Conservation (phyloP, 1,284 basidiomycete genomes). For the Grifola frondosa region DNA sequence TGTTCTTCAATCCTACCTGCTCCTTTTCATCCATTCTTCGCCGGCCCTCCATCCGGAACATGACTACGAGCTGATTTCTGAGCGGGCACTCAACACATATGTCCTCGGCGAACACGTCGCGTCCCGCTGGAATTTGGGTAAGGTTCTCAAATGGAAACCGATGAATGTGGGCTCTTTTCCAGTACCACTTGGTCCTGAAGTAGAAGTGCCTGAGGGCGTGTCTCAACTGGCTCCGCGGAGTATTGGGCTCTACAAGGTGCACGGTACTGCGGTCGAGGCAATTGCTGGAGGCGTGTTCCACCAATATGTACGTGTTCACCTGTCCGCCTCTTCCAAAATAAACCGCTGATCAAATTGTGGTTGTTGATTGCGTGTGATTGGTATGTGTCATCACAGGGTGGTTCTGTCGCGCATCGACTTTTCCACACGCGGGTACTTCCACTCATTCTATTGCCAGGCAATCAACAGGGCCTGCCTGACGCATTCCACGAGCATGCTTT, state of each 20-base stretch:
- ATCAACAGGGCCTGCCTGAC: conserved; percentile 47
- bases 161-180: conserved; percentile 22
- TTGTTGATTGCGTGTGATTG: too few species aligned
- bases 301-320: conserved; percentile 62
- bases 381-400: conserved; percentile 63
- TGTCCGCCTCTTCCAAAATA: background rate
- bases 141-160: conserved; percentile 69
- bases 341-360: background rate
- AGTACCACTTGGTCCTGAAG: conserved; percentile 20
- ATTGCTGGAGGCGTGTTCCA: conserved; percentile 75
- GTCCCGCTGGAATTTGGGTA: conserved; percentile 67
- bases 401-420: conserved; percentile 55
- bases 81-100: conserved; percentile 63
- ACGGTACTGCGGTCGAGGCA: conserved; percentile 73
- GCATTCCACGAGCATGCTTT: conserved; percentile 50
- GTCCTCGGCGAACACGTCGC: conserved; percentile 70
- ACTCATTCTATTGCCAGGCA: conserved; percentile 45
- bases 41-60: conserved; percentile 42
- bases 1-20: conserved; percentile 68
- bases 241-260: conserved; percentile 73
- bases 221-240: conserved; percentile 39
- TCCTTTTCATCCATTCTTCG: conserved; percentile 67
- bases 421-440: conserved; percentile 71
- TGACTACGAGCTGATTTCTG: conserved; percentile 55
- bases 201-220: conserved; percentile 21